Conservation (phyloP, 1,139 yeast species). For the Taphrina deformans region DNA sequence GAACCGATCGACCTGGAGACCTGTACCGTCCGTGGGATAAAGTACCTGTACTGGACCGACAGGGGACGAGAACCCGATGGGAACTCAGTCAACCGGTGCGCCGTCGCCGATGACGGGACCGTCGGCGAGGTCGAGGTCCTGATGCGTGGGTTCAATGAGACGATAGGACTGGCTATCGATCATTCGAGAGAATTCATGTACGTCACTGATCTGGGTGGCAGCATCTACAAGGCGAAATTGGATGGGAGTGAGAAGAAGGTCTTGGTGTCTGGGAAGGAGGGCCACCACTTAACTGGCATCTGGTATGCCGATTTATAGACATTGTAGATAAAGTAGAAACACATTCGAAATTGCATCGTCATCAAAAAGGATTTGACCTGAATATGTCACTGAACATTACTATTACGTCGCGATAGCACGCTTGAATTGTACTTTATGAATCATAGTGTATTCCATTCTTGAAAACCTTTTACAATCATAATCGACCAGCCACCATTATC, state of each 20-base stretch:
- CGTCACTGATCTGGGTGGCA: neutral
- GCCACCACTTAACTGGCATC: neutral
- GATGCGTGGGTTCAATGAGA: neutral
- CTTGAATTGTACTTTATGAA: neutral
- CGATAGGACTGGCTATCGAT: neutral
- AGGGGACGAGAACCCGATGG: slow-evolving; percentile 1
- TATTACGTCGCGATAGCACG: neutral
- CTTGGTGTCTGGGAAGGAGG: neutral
- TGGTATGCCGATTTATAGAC: neutral
- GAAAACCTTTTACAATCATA: neutral
- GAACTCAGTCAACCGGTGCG: neutral
- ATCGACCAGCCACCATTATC: neutral
- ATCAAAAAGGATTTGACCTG: neutral
- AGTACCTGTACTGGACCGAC: neutral
- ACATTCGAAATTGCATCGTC: neutral
- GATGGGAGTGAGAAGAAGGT: neutral
- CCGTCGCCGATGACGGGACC: neutral
- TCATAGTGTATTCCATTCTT: neutral
- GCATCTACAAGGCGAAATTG: neutral
- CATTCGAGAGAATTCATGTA: neutral
- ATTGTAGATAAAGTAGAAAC: neutral
- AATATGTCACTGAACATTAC: neutral
- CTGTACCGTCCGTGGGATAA: neutral
- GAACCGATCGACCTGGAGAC: neutral
- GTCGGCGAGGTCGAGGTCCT: neutral